Conservation (phyloP, 1,284 basidiomycete species). For the Thelephora terrestris region DNA sequence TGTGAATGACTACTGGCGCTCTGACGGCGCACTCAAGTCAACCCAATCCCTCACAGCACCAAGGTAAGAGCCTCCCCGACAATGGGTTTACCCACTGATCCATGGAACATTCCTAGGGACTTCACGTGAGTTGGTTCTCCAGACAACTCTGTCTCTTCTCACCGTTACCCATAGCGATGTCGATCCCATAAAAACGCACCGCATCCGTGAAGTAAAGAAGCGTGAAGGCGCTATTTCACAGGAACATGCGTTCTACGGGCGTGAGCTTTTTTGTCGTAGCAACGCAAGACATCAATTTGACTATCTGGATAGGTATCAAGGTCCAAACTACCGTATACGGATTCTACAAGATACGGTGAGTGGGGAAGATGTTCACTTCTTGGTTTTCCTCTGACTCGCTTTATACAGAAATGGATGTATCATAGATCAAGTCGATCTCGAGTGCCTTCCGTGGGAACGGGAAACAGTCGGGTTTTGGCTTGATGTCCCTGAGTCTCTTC, state of each 20-base stretch:
- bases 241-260: constrained; percentile 63
- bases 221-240: constrained; percentile 25
- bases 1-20: not conserved
- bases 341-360: constrained; percentile 47
- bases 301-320: constrained; percentile 42
- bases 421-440: constrained; percentile 72
- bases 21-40: no score
- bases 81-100: constrained; percentile 2
- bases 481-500: constrained; percentile 54
- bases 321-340: constrained; percentile 69
- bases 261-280: constrained; percentile 27
- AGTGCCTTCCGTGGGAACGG: constrained; percentile 72
- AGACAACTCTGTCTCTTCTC: not conserved
- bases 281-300: constrained; percentile 1
- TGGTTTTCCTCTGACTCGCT: not conserved
- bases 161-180: constrained; percentile 44
- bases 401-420: constrained; percentile 51
- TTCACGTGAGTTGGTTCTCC: constrained; percentile 47
- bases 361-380: not conserved
- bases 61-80: constrained; percentile 33
- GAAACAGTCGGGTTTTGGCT: constrained; percentile 80
- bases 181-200: constrained; percentile 69
- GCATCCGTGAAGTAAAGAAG: constrained; percentile 60
- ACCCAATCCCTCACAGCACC: constrained; percentile 35
- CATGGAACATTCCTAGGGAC: constrained; percentile 36